Base-by-base conservation (phyloP, 176 grass and related monocot genomes). In the Raddia guianensis region DNA sequence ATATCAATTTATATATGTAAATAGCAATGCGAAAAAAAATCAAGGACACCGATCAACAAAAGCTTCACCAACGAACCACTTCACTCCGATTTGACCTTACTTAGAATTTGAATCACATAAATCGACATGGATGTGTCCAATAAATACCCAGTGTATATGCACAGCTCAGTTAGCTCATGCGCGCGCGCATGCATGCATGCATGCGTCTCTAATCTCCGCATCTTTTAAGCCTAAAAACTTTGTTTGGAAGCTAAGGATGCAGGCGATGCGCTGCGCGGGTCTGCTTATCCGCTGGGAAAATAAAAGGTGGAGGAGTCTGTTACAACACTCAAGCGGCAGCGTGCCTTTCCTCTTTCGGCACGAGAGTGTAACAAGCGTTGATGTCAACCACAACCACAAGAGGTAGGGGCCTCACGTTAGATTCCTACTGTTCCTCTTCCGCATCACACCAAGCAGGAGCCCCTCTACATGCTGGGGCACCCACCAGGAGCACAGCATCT, bases 321-420 rank as follows among this genome's bases (percentile, higher is more conserved):
- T 6, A 61, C 66, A 68, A 3, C 83, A 90, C 88, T 78, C 88
- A 73, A 86, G 49, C 59, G 66, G 50, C 65, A 18, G 72, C 78
- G 73, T 58, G 33, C 7, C 87, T 81, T 89, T 82, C 82, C 77
- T 82, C 72, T 86, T 90, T 86, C 73, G 78, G 83, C 87, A 81
- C 27, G 75, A 85, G 63, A 80, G 70, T 73, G 50, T 45, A 74
- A 66, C 73, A 66, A 49, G 27, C 16, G 70, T 62, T 81, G 47
- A 45, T 46, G 77, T 53, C 63, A n/a, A 75, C 49, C 68, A 54
- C 33, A 50, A 66, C 21, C 6, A 12, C 34, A 14, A 49, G 34
- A 42, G 27, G 82, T 8, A 8, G 66, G 83, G 55, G 77, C 53
- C 62, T 42, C 52, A 44, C 35, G 72, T 15, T 63, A 15, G 52